Conservation (phyloP, 164 flowering plant species). For the Warburgia ugandensis region DNA sequence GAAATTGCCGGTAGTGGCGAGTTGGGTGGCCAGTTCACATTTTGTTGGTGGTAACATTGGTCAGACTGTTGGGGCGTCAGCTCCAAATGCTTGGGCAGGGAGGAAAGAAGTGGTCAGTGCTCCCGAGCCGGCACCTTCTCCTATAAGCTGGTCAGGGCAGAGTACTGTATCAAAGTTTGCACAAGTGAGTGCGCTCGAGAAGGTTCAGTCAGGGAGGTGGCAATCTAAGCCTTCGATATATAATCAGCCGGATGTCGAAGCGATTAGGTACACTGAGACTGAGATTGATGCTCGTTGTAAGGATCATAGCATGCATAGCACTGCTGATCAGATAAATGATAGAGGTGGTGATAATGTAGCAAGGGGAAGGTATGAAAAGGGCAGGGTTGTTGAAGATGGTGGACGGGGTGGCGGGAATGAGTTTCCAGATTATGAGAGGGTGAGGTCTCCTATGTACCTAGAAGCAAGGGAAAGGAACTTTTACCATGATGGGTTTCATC, state of each 20-base stretch:
- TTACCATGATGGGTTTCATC: conserved; percentile 19
- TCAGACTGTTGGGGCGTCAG: conserved; percentile 18
- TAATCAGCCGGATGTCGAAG: conserved; percentile 40
- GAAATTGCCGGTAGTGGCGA: not conserved
- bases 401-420: conserved; percentile 28
- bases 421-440: conserved; percentile 22
- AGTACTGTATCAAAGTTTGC: conserved; percentile 55
- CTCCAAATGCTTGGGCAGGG: conserved; percentile 66
- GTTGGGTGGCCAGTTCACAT: conserved; percentile 26
- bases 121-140: conserved; percentile 27
- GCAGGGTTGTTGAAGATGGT: conserved; percentile 23
- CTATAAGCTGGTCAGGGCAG: conserved; percentile 37
- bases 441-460: conserved; percentile 16
- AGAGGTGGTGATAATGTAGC: conserved; percentile 21
- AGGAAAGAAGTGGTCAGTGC: conserved; percentile 46
- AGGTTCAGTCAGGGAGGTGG: conserved; percentile 91
- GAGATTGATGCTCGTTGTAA: conserved; percentile 19
- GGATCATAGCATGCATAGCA: conserved; percentile 3
- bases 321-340: conserved; percentile 18
- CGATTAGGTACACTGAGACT: conserved; percentile 27
- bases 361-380: conserved; percentile 20
- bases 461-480: conserved; percentile 27
- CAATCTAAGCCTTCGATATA: conserved; percentile 40
- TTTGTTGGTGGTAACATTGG: conserved; percentile 17
- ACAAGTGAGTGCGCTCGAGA: conserved; percentile 88